Conservation (phyloP, 2,329 filamentous ascomycete genomes). For the Knoxdaviesia capensis region DNA sequence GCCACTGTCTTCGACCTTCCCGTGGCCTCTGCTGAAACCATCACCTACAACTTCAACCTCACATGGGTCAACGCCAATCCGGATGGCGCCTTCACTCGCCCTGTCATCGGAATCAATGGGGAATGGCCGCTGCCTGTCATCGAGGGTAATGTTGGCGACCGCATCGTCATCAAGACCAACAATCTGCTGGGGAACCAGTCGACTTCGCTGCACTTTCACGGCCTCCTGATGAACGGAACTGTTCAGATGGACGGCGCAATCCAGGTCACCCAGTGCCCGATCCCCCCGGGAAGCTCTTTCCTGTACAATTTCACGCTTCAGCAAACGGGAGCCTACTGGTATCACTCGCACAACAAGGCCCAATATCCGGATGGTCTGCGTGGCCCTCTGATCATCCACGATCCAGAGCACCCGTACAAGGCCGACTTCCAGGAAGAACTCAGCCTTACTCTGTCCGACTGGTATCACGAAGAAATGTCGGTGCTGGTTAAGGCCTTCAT, state of each 20-base stretch:
- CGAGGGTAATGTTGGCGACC: constrained; percentile 40
- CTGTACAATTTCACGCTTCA: constrained; percentile 45
- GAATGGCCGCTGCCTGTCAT: constrained; percentile 55
- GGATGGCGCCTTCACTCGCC: constrained; percentile 41
- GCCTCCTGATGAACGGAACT: constrained; percentile 46
- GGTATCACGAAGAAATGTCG: constrained; percentile 44
- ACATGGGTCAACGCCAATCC: constrained; percentile 55
- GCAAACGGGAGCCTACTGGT: constrained; percentile 63
- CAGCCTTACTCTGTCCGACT: constrained; percentile 44
- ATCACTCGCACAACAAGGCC: constrained; percentile 47
- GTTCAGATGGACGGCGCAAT: constrained; percentile 51
- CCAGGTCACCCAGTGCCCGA: constrained; percentile 45
- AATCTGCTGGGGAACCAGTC: constrained; percentile 42
- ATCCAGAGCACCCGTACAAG: constrained; percentile 36
- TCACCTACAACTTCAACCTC: constrained; percentile 46
- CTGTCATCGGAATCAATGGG: constrained; percentile 60
- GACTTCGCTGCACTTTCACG: constrained; percentile 51
- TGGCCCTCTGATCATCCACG: constrained; percentile 43
- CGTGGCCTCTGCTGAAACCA: constrained; percentile 20
- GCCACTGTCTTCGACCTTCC: no score
- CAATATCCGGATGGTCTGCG: constrained; percentile 54
- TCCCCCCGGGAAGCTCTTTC: constrained; percentile 42
- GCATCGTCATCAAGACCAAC: constrained; percentile 33
- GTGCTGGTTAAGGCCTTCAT: constrained; percentile 26
- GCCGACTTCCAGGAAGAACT: constrained; percentile 41